These are phyloP conservation scores for Xenoacremonium recifei DNA, from an alignment of 2,329 filamentous ascomycete genomes.

Conservation along the genomic window DNA sequence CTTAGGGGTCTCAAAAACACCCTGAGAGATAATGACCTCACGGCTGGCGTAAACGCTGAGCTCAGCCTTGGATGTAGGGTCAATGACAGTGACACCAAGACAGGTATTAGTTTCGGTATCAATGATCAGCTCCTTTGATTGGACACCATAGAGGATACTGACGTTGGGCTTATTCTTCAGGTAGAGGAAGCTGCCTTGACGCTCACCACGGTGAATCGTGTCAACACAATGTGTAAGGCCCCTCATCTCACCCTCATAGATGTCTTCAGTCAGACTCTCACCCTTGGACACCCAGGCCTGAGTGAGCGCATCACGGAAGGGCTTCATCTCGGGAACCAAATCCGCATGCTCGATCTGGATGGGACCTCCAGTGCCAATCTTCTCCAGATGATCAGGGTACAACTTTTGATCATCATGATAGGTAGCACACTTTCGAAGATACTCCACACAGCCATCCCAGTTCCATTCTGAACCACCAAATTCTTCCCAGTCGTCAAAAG, in stretches of 20 bases:
- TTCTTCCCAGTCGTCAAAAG: conserved; percentile 68
- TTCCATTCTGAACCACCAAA: conserved; percentile 67
- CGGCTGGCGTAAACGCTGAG: conserved; percentile 45
- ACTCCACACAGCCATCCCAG: conserved; percentile 44
- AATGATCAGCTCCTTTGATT: conserved; percentile 54
- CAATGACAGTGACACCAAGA: conserved; percentile 47
- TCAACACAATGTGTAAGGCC: conserved; percentile 53
- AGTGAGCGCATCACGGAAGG: conserved; percentile 49
- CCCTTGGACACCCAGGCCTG: conserved; percentile 55
- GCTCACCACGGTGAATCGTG: conserved; percentile 54
- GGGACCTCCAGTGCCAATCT: conserved; percentile 51
- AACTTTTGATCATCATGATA: conserved; percentile 54
- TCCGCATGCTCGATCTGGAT: conserved; percentile 54
- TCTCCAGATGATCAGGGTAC: conserved; percentile 43
- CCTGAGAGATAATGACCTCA: conserved; percentile 48
- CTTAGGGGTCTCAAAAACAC: conserved; percentile 63
- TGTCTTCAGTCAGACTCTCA: conserved; percentile 48
- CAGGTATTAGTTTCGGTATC: conserved; percentile 35
- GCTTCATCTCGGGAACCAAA: conserved; percentile 48
- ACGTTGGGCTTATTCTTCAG: conserved; percentile 54
- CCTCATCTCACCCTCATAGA: conserved; percentile 54
- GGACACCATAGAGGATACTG: conserved; percentile 44
- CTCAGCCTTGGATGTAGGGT: conserved; percentile 27
- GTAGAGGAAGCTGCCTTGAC: conserved; percentile 50
- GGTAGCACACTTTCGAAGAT: conserved; percentile 52